Evolutionary conservation across 2,329 filamentous ascomycete species (phyloP).

Genomic region (Geosmithia putterillii): DNA sequence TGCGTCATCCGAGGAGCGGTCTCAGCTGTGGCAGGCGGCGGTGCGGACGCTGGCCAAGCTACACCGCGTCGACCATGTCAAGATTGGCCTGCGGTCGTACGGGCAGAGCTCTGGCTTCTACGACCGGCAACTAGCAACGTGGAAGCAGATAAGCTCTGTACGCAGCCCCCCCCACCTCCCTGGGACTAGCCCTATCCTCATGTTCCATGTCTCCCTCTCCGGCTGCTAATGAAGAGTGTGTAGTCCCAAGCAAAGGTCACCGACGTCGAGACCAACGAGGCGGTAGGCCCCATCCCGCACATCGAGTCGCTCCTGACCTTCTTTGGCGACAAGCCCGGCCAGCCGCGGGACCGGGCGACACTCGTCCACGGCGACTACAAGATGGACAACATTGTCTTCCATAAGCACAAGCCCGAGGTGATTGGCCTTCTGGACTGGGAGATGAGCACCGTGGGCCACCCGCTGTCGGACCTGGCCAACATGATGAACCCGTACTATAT

Average conservation of each 20-base stretch:
- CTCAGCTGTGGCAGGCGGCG: slow-evolving; percentile 68
- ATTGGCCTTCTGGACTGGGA: slow-evolving; percentile 91
- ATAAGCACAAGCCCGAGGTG: slow-evolving; percentile 66
- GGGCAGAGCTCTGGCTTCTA: slow-evolving; percentile 66
- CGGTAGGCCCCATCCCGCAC: slow-evolving; percentile 67
- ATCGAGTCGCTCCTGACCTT: slow-evolving; percentile 67
- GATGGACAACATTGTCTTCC: slow-evolving; percentile 70
- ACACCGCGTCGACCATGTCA: slow-evolving; percentile 53
- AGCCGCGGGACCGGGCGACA: slow-evolving; percentile 58
- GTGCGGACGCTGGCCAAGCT: slow-evolving; percentile 70
- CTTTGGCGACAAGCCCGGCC: slow-evolving; percentile 55
- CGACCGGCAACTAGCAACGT: slow-evolving; percentile 69
- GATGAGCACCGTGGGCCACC: slow-evolving; percentile 85
- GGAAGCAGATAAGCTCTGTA: slow-evolving; percentile 43
- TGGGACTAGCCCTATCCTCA: background rate
- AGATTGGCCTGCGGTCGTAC: slow-evolving; percentile 53
- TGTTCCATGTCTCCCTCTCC: background rate
- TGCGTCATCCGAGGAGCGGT: slow-evolving; percentile 47
- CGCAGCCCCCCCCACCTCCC: background rate
- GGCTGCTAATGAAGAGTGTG: background rate
- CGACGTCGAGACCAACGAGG: slow-evolving; percentile 57
- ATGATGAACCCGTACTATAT: slow-evolving; percentile 24
- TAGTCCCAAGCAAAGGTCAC: slow-evolving; percentile 56
- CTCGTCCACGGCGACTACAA: slow-evolving; percentile 85
- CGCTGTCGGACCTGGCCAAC: slow-evolving; percentile 72